Conservation (phyloP, 2,329 filamentous ascomycete species). For the Tolypocladium endophyticum region DNA sequence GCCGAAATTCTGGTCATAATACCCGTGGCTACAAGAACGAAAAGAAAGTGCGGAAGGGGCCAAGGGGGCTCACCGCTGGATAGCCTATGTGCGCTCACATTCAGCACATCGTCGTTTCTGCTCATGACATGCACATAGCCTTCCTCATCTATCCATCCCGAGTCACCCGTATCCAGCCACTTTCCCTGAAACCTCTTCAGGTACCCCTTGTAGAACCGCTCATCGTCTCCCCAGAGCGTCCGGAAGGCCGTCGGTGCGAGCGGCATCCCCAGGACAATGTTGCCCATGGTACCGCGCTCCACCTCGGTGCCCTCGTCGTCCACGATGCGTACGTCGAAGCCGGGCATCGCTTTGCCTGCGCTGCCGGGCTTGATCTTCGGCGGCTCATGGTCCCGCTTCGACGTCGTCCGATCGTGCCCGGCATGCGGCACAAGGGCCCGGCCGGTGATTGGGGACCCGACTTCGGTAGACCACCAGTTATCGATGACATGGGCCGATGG, state of each 20-base stretch:
- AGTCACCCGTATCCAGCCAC: slow-evolving; percentile 88
- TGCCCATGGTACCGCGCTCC: slow-evolving; percentile 68
- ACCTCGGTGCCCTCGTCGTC: slow-evolving; percentile 70
- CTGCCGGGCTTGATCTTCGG: slow-evolving; percentile 69
- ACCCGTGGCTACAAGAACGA: background rate
- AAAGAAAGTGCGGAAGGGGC: background rate
- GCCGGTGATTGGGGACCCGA: slow-evolving; percentile 47
- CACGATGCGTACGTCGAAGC: slow-evolving; percentile 78
- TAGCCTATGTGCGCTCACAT: slow-evolving; percentile 87
- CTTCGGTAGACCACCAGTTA: slow-evolving; percentile 53
- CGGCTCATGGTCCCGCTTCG: slow-evolving; percentile 23
- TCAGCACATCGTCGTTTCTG: slow-evolving; percentile 76
- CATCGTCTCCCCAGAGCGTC: slow-evolving; percentile 76
- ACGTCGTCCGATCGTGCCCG: slow-evolving; percentile 40
- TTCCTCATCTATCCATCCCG: slow-evolving; percentile 72
- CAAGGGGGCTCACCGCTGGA: slow-evolving; percentile 56
- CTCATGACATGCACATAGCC: slow-evolving; percentile 57
- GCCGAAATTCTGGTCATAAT: background rate
- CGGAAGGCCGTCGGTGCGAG: slow-evolving; percentile 80
- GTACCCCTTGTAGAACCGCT: slow-evolving; percentile 78
- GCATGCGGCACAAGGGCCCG: slow-evolving; percentile 46
- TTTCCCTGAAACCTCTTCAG: slow-evolving; percentile 68
- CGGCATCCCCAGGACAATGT: slow-evolving; percentile 77
- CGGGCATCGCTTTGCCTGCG: slow-evolving; percentile 83
- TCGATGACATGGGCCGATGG: slow-evolving; percentile 45